A percentile compares a stretch with the other conserved stretches of the same genome.
phyloP scores from a whole-genome alignment of 75 land plant species.

The Pseudotsuga menziesii region DNA sequence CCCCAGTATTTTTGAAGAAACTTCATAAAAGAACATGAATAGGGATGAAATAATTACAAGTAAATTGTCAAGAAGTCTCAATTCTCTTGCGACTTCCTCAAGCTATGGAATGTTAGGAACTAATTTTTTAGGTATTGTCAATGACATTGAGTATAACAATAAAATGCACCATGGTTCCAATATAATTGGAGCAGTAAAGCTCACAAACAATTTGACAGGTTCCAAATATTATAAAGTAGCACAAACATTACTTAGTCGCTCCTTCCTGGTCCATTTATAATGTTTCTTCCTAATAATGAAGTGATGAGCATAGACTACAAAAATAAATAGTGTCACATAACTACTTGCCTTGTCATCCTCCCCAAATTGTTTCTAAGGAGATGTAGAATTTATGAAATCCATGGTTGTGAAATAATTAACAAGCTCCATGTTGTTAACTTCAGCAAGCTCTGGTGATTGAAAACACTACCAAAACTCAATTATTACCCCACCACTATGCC shows the following conservation, averaged over 20 bases:
- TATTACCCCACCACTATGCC: too few relatives aligned
- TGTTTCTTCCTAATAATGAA: too few relatives aligned
- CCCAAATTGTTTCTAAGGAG: too few relatives aligned
- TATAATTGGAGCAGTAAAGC: not conserved
- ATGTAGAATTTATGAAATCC: too few relatives aligned
- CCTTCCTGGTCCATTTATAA: too few relatives aligned
- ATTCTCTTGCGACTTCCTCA: not conserved
- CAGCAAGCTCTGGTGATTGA: too few relatives aligned
- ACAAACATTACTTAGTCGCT: constrained; percentile 18
- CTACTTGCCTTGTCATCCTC: too few relatives aligned
- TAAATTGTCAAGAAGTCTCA: not conserved
- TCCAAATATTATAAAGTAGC: constrained; percentile 17
- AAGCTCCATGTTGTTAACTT: too few relatives aligned
- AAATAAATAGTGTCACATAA: too few relatives aligned
- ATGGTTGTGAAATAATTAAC: too few relatives aligned
- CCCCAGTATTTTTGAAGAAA: not conserved
- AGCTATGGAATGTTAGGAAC: not conserved
- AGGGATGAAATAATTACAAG: not conserved
- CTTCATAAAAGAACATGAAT: not conserved
- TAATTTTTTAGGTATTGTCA: not conserved
- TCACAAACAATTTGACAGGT: not conserved
- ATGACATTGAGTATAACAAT: not conserved
- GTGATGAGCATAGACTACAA: too few relatives aligned
- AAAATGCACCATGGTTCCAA: not conserved
- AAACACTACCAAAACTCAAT: too few relatives aligned